A percentile compares a stretch with the other conserved stretches of the same genome.
Conservation (phyloP, 331 rosid species). For the Malus hybrid region DNA sequence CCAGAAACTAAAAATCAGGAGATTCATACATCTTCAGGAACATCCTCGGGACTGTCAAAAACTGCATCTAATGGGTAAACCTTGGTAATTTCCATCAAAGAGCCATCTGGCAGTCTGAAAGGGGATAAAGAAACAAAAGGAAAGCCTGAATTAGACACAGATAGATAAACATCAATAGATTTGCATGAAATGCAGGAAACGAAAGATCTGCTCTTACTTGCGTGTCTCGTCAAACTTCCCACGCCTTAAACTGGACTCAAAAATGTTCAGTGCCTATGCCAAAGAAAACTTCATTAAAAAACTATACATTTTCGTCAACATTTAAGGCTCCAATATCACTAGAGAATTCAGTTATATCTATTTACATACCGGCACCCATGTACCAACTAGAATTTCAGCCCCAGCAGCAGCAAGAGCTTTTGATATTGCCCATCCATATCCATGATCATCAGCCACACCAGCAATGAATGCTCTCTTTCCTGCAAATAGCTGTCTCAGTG, state of each 20-base stretch:
- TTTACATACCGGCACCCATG: constrained; percentile 95
- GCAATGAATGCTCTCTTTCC: constrained; percentile 39
- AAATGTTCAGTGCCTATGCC: constrained; percentile 78
- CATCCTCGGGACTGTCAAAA: constrained; percentile 69
- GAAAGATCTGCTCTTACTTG: constrained; percentile 27
- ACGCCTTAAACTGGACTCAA: constrained; percentile 85
- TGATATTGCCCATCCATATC: constrained; percentile 50
- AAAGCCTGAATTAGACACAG: not conserved
- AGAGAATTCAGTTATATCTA: not conserved
- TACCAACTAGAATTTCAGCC: constrained; percentile 90
- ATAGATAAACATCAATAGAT: not conserved
- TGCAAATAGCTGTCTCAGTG: constrained; percentile 3
- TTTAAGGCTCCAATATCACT: not conserved
- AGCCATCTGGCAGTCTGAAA: constrained; percentile 78
- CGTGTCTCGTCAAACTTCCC: constrained; percentile 91
- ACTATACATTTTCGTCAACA: not conserved
- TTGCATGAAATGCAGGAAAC: not conserved
- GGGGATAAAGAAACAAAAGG: not conserved
- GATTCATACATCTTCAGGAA: constrained; percentile 83
- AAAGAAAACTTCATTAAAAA: not conserved
- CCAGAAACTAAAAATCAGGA: not conserved
- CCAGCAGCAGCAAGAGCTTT: constrained; percentile 97
- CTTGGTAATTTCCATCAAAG: constrained; percentile 79
- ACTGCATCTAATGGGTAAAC: constrained; percentile 93
- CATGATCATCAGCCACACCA: constrained; percentile 37